Base-by-base conservation (phyloP, 331 rosid genomes). In the Saraca asoca region DNA sequence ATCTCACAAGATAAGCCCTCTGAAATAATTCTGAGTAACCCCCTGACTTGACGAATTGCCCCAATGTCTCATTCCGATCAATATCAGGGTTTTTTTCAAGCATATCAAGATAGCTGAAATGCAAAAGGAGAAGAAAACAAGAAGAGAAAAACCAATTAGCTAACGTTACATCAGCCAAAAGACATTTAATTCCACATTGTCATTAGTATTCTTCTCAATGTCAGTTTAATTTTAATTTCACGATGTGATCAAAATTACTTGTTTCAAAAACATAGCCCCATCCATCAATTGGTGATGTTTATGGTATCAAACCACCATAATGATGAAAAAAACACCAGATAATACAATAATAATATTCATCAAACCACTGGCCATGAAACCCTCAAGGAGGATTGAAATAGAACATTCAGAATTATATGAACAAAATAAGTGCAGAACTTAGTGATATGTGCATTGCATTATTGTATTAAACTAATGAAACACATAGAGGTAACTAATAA, bases 21-120 rank as follows among this genome's bases (percentile, higher is more conserved):
- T 75, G 84, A 79, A 92, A 92, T 46, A 92, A 78, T 46, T 92
- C 88, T 0, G 98, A 92, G 83, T 89, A 92, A 69, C 88, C 91
- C 45, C 81, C 79, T 16, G 95, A 83, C 51, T 74, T 70, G 76
- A 89, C 43, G 48, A 89, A 92, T 79, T 92, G 75, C 38, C 85
- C 96, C 74, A 92, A 68, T 12, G 90, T 75, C 54, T 92, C 98
- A 56, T 76, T 82, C 64, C 92, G 88, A 64, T 85, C 94, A 41
- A 89, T 79, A 43, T 85, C 88, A 0, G 87, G 84, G 71, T 87
- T 85, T 16, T 72, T 89, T 75, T 89, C 98, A 58, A 82, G 70
- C 79, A 54, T 55, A 57, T 82, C 96, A 75, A 92, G 87, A 70
- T 92, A 92, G 69, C 98, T 89, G 80, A 66, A 59, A 12, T 10